A percentile compares a stretch with the other conserved stretches of the same genome.
Evolutionary conservation across 2,329 filamentous ascomycete species (phyloP).

Genomic region (Penicillium concentricum): DNA sequence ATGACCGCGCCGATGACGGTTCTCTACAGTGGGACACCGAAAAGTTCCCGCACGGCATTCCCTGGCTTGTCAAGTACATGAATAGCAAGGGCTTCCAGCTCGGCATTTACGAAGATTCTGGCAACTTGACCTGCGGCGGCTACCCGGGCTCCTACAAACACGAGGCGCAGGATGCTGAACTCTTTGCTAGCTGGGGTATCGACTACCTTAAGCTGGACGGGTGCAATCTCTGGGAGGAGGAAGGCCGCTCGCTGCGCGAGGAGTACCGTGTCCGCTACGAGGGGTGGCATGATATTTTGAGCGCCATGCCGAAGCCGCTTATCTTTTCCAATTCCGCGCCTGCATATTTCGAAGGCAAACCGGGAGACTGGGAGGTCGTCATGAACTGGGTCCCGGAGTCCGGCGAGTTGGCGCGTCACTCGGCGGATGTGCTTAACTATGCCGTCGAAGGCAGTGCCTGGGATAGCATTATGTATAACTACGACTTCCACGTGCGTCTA

Average conservation of each 20-base stretch:
- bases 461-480: conserved; percentile 52
- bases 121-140: conserved; percentile 46
- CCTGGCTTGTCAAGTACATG: conserved; percentile 43
- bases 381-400: conserved; percentile 46
- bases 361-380: conserved; percentile 47
- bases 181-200: conserved; percentile 38
- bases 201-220: conserved; percentile 54
- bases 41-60: conserved; percentile 46
- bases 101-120: conserved; percentile 50
- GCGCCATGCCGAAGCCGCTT: conserved; percentile 36
- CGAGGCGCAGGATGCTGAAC: conserved; percentile 45
- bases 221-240: conserved; percentile 36
- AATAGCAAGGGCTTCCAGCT: conserved; percentile 43
- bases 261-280: conserved; percentile 37
- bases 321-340: conserved; percentile 50
- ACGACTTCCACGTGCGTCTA: conserved; percentile 45
- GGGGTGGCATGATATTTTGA: conserved; percentile 46
- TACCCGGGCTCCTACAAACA: conserved; percentile 45
- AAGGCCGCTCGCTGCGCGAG: conserved; percentile 20
- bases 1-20: conserved; percentile 35
- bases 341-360: conserved; percentile 46
- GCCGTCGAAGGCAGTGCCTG: conserved; percentile 43
- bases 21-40: conserved; percentile 44
- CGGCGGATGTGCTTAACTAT: conserved; percentile 46
- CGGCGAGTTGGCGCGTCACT: conserved; percentile 49